Evolutionary conservation across 2,329 filamentous ascomycete genomes (phyloP).

Genomic region (Macrophomina phaseolina): DNA sequence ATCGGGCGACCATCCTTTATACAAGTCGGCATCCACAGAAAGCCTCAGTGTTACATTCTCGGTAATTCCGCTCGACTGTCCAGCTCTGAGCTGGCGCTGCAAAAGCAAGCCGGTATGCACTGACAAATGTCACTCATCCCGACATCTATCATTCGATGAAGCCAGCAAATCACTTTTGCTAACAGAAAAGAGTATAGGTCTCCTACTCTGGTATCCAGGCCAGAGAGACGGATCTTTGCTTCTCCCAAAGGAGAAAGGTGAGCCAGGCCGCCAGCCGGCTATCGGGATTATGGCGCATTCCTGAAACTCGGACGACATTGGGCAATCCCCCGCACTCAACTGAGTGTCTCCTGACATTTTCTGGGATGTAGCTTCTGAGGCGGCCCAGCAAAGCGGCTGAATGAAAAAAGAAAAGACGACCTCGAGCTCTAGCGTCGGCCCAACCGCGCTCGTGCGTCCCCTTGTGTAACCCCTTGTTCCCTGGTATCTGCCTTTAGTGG

Average conservation of each 20-base stretch:
- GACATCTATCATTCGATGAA: slow-evolving; percentile 16
- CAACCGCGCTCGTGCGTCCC: slow-evolving; percentile 14
- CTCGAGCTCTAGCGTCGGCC: slow-evolving; percentile 22
- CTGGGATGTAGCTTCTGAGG: slow-evolving; percentile 12
- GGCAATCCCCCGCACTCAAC: slow-evolving; percentile 4
- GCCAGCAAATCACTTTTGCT: slow-evolving; percentile 6
- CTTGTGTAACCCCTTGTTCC: neutral
- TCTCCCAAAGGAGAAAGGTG: neutral
- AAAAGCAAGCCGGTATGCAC: slow-evolving; percentile 21
- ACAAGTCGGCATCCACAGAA: neutral
- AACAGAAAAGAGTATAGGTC: slow-evolving; percentile 17
- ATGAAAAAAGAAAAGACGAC: slow-evolving; percentile 4
- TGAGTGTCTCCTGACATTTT: slow-evolving; percentile 25
- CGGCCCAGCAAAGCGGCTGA: slow-evolving; percentile 1
- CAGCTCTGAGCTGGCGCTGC: slow-evolving; percentile 16
- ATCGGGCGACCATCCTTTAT: slow-evolving; percentile 1
- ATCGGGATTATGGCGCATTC: slow-evolving; percentile 16
- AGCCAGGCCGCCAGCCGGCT: slow-evolving; percentile 3
- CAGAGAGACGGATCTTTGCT: neutral
- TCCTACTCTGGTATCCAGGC: slow-evolving; percentile 1
- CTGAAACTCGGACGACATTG: slow-evolving; percentile 18
- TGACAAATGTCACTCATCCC: slow-evolving; percentile 1
- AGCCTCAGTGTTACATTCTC: neutral
- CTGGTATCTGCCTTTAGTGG: slow-evolving; percentile 13
- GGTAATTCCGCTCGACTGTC: neutral